phyloP scores from a whole-genome alignment of 31 red algal species.

The Endocladia muricata region DNA sequence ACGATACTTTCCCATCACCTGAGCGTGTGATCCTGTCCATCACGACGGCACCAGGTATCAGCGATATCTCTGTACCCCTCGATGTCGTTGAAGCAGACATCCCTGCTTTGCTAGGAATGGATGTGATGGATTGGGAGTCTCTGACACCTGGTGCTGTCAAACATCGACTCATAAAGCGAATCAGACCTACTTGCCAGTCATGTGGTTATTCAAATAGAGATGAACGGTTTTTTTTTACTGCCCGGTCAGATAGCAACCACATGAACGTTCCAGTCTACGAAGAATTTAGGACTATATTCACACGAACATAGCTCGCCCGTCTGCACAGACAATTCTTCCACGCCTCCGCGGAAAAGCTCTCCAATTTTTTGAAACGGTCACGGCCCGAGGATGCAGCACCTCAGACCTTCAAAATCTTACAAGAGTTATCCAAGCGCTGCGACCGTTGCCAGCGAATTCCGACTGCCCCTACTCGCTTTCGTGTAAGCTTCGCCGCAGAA shows the following conservation, averaged over 20 bases:
- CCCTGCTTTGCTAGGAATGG: background rate
- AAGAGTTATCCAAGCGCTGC: background rate
- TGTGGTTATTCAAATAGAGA: background rate
- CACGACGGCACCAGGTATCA: background rate
- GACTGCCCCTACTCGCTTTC: background rate
- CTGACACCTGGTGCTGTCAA: background rate
- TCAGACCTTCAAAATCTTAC: background rate
- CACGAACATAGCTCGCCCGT: background rate
- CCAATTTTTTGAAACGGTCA: background rate
- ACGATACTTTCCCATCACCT: background rate
- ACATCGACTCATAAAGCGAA: background rate
- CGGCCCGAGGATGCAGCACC: background rate
- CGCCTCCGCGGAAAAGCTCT: background rate
- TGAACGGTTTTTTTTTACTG: background rate
- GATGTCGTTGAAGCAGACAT: background rate
- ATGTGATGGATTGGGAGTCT: background rate
- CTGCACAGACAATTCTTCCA: conserved; percentile 1
- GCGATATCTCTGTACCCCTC: background rate
- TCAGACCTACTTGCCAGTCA: too few species aligned
- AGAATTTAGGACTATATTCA: background rate
- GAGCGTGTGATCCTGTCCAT: background rate
- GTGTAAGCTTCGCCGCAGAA: background rate
- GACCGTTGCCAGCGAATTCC: conserved; percentile 10
- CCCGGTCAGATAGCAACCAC: background rate
- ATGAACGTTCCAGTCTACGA: background rate